Base-by-base conservation (phyloP, 2,329 filamentous ascomycete species). In the Fusarium sp. region DNA sequence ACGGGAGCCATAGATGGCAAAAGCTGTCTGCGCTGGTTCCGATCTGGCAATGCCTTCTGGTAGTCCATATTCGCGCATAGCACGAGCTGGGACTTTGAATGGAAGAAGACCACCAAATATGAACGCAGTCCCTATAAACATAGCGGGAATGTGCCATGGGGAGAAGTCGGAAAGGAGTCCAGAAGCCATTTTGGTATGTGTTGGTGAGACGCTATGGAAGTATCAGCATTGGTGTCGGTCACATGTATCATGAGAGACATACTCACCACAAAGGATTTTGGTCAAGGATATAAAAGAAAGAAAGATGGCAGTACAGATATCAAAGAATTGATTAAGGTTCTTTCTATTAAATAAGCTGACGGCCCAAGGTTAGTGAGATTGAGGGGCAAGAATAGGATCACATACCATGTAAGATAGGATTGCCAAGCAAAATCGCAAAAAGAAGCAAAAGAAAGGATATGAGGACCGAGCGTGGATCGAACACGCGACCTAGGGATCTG, bases 61-160 rank as follows among this genome's bases (percentile, higher is more conserved):
- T 2, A 79, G 65, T 12, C 77, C 76, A 58, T 75, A 76, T 56
- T 76, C 74, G 23, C 67, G 63, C 38, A 80, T 79, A 14, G 77
- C 76, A 24, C 65, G 70, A 21, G 69, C 51, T 4, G 76, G 68
- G 50, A 75, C 74, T 65, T 70, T 76, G 34, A 79, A 65, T 15
- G 77, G 78, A 8, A 77, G 69, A 32, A 77, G 61, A 14, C 76
- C 76, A 21, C 76, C 76, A 45, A 79, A 66, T 6, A 72, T 76
- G 19, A 73, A 72, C 10, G 72, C 62, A 20, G 73, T 75, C 20
- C 74, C 77, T 19, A 77, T 58, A 4, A 75, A 72, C 14, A 75
- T 45, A 9, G 69, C 63, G 3, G 73, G 73, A 38, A 73, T 68
- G 45, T 77, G 75, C 65, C 67, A 72, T 7, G 60, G 56, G 11